These are phyloP conservation scores for Chimonanthus praecox DNA, from an alignment of 164 flowering plant species.

Conservation along the genomic window DNA sequence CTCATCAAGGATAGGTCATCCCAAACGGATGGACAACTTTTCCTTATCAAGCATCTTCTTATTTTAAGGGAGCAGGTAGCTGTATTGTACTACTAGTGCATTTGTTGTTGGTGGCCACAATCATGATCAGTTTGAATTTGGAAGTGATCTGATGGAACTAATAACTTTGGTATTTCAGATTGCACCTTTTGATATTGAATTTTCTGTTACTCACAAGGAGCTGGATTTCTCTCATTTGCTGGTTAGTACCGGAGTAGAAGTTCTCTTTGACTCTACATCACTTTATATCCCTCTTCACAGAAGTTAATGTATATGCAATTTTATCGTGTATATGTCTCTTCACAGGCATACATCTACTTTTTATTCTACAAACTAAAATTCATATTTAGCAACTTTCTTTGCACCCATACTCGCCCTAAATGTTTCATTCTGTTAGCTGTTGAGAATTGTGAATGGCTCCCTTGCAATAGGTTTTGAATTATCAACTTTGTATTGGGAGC, in stretches of 20 bases:
- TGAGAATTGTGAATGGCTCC: too few relatives aligned
- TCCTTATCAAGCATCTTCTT: conserved; percentile 86
- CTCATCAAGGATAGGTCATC: conserved; percentile 70
- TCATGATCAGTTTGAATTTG: not conserved
- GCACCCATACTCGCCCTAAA: too few relatives aligned
- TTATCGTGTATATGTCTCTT: too few relatives aligned
- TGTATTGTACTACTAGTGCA: not conserved
- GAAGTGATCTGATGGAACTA: not conserved
- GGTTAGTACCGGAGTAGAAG: conserved; percentile 46
- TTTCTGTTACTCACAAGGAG: conserved; percentile 92
- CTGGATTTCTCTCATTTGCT: conserved; percentile 98
- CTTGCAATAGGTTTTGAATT: too few relatives aligned
- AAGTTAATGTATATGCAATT: not conserved
- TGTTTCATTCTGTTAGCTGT: too few relatives aligned
- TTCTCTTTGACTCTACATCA: conserved; percentile 1
- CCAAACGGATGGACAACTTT: conserved; percentile 92
- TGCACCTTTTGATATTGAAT: conserved; percentile 96
- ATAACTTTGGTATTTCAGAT: conserved; percentile 46
- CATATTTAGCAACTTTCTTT: too few relatives aligned
- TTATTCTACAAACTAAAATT: too few relatives aligned
- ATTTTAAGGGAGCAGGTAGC: conserved; percentile 89
- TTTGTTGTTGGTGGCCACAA: not conserved
- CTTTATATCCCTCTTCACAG: not conserved
- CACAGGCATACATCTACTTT: too few relatives aligned
- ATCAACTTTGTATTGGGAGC: too few relatives aligned